Evolutionary conservation across 2,329 filamentous ascomycete species (phyloP).

Genomic region (Plectosphaerella sp.): DNA sequence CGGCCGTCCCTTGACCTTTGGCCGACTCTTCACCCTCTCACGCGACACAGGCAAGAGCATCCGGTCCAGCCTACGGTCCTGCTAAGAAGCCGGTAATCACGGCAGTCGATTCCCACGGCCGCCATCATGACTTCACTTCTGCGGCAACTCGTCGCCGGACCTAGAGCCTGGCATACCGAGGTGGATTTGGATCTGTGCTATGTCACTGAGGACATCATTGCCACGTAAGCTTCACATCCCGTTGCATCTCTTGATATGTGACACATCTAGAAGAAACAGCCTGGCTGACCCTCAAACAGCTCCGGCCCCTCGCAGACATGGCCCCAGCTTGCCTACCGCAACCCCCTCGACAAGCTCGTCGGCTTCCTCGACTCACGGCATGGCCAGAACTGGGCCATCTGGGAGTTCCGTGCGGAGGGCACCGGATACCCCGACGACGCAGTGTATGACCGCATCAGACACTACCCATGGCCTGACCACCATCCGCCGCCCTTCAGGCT

Average conservation of each 20-base stretch:
- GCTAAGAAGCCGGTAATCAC: no score
- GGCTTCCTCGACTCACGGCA: constrained; percentile 85
- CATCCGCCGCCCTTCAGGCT: constrained; percentile 91
- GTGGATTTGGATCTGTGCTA: constrained; percentile 93
- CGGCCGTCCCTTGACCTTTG: no score
- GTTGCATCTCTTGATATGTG: no score
- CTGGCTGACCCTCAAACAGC: constrained; percentile 40
- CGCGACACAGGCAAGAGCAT: no score
- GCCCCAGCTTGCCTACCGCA: constrained; percentile 88
- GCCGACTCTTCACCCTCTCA: no score
- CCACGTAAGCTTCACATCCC: constrained; percentile 38
- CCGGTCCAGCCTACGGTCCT: no score
- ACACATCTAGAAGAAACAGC: not conserved
- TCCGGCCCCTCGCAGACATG: constrained; percentile 89
- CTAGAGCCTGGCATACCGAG: constrained; percentile 78
- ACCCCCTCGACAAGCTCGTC: constrained; percentile 82
- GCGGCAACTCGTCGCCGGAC: constrained; percentile 86
- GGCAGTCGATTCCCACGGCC: not conserved
- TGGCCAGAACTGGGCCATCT: constrained; percentile 82
- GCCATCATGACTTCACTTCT: constrained; percentile 66
- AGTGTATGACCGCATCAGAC: constrained; percentile 78
- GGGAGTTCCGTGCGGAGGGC: constrained; percentile 96
- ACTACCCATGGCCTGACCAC: constrained; percentile 96
- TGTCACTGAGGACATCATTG: constrained; percentile 75
- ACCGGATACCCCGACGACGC: constrained; percentile 91